phyloP scores from a whole-genome alignment of 805 yeast species.

The Wickerhamiella bombiphila region DNA sequence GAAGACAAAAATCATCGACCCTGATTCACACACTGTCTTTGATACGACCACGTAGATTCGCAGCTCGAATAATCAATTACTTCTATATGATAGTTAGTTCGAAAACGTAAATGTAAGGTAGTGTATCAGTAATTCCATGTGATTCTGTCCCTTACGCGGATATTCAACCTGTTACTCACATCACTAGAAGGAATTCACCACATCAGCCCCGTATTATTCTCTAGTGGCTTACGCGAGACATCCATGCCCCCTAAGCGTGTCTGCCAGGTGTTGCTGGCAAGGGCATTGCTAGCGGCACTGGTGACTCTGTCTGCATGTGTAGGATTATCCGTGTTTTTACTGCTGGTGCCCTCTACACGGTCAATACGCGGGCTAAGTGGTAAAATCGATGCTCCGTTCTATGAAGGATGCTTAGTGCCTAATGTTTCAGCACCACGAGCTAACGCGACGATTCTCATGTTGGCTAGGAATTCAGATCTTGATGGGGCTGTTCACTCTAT shows the following conservation, averaged over 20 bases:
- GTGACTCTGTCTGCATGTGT: neutral
- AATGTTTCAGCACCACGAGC: constrained; percentile 31
- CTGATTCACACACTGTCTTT: no score
- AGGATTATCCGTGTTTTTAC: neutral
- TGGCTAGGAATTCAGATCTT: constrained; percentile 68
- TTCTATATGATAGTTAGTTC: no score
- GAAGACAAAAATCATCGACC: no score
- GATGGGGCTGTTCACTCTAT: constrained; percentile 60
- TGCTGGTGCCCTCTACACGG: neutral
- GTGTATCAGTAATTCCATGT: no score
- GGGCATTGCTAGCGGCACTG: neutral
- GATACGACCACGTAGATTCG: no score
- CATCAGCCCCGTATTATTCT: no score
- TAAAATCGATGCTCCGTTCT: constrained; percentile 8
- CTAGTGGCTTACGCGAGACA: no score
- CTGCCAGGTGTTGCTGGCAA: neutral
- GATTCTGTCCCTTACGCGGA: no score
- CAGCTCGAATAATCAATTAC: no score
- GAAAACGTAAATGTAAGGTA: no score
- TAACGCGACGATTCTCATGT: constrained; percentile 70
- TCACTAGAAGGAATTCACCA: no score
- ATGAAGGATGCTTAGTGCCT: constrained; percentile 9
- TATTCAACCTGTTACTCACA: no score
- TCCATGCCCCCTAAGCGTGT: neutral
- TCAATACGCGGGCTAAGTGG: constrained; percentile 1